Base-by-base conservation (phyloP, 768 basidiomycete species). In the Tylopilus balloui region DNA sequence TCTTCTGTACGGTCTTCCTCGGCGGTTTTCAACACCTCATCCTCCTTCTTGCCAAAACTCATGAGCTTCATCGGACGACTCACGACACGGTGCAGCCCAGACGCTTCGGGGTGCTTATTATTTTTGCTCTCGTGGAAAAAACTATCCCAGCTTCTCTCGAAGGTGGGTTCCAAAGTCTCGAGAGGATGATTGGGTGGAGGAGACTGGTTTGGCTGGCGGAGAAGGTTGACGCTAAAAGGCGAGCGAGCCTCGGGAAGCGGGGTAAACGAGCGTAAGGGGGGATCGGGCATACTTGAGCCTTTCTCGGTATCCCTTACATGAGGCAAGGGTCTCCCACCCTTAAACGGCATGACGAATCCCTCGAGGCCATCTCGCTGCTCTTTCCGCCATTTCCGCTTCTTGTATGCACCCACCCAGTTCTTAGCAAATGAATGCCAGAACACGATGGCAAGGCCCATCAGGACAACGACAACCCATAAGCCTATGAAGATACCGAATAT, bases 401-500 rank as follows among this genome's bases (percentile, higher is more conserved):
- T 72, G 53, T 74, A 72, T 29, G 64, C 68, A 60, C 81, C 78
- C 24, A 78, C 50, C 66, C 69, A 70, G 8, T 63, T 61, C 35
- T 69, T 74, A 23, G 76, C 80, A 61, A 79, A 83, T 4, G 85
- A 76, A 61, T 89, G 78, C 86, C 86, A 91, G 42, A 86, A 70
- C 36, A 92, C 71, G 58, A 90, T 69, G 49, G 61, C 62, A 24
- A 91, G 61, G 13, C 79, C 94, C 78, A 94, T 86, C 50, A 95
- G 60, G 24, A 92, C 83, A 38, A 96, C 89, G 31, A 91, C 34
- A 15, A 71, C 78, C 92, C 93, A 98, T 2, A 97, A 71, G 0
- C 71, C 85, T 56, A 95, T 75, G 71, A 96, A 92, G 55, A 94
- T 74, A 2, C 66, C 65, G 63, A 95, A 96, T 75, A 92, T 88